Evolutionary conservation across 2,329 filamentous ascomycete species (phyloP).

Genomic region (Aspergillus sclerotialis): DNA sequence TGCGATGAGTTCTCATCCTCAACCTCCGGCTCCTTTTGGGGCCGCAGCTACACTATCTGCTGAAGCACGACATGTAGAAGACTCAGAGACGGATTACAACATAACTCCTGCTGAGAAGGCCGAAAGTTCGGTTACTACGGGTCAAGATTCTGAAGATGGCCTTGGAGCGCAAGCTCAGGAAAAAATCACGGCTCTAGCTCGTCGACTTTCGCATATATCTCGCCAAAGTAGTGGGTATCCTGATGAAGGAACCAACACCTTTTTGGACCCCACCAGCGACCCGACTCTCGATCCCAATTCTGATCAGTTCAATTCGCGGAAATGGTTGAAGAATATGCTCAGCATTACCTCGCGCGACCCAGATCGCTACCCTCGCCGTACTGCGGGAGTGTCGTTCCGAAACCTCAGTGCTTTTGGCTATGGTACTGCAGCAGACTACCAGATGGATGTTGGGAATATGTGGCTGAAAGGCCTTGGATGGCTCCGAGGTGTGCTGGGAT

Average conservation of each 20-base stretch:
- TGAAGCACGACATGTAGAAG: conserved; percentile 3
- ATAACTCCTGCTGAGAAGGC: conserved; percentile 7
- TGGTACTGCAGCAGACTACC: conserved; percentile 37
- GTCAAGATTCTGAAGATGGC: conserved; percentile 15
- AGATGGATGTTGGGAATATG: conserved; percentile 38
- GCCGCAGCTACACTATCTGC: conserved; percentile 6
- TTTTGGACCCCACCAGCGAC: conserved; percentile 25
- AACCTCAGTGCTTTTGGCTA: conserved; percentile 40
- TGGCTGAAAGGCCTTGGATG: conserved; percentile 29
- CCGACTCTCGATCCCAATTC: conserved; percentile 37
- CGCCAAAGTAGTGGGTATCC: conserved; percentile 11
- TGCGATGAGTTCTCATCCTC: conserved; percentile 9
- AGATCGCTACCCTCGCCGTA: conserved; percentile 24
- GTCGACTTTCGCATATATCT: conserved; percentile 23
- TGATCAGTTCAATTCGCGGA: conserved; percentile 34
- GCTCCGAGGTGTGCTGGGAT: conserved; percentile 19
- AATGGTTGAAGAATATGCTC: conserved; percentile 39
- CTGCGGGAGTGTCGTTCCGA: conserved; percentile 36
- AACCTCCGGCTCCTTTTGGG: conserved; percentile 13
- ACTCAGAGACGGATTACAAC: conserved; percentile 2
- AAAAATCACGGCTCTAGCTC: conserved; percentile 23
- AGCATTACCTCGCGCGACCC: conserved; percentile 25
- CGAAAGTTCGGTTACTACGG: conserved; percentile 18
- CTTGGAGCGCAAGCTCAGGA: conserved; percentile 15
- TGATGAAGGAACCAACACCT: conserved; percentile 25